phyloP scores from a whole-genome alignment of 1,284 basidiomycete species.

The Moesziomyces globuligerus region DNA sequence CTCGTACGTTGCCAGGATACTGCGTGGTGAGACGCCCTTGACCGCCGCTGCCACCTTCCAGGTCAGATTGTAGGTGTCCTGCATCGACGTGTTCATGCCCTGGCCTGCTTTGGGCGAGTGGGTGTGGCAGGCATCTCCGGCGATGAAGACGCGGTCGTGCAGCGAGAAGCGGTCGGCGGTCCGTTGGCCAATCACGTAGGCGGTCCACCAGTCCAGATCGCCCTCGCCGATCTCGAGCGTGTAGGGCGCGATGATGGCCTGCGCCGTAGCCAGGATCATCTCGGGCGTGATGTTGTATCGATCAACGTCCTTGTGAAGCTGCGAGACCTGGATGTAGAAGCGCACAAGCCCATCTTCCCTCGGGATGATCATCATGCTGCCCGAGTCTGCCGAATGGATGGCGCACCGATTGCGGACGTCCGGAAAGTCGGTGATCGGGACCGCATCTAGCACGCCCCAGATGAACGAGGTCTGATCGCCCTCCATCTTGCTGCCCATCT shows the following conservation, averaged over 20 bases:
- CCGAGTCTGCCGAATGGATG: conserved; percentile 72
- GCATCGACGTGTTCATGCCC: conserved; percentile 84
- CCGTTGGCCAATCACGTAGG: conserved; percentile 42
- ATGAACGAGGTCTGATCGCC: conserved; percentile 68
- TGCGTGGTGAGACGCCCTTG: conserved; percentile 75
- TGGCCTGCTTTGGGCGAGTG: conserved; percentile 80
- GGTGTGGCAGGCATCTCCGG: conserved; percentile 72
- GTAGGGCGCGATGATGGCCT: conserved; percentile 77
- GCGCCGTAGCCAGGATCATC: conserved; percentile 75
- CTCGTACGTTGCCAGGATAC: conserved; percentile 74
- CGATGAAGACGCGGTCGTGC: conserved; percentile 33
- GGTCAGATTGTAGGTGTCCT: conserved; percentile 71
- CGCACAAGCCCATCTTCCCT: conserved; percentile 75
- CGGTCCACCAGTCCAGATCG: conserved; percentile 78
- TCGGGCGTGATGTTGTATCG: conserved; percentile 74
- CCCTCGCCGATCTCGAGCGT: conserved; percentile 72
- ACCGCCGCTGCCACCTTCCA: conserved; percentile 78
- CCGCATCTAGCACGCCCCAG: conserved; percentile 59
- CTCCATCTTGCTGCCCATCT: conserved; percentile 59
- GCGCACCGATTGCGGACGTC: conserved; percentile 79
- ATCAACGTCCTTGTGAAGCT: conserved; percentile 75
- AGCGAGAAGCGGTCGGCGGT: conserved; percentile 31
- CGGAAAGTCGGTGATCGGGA: conserved; percentile 68
- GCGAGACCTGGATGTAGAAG: conserved; percentile 77
- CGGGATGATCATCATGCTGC: conserved; percentile 77